A percentile compares a stretch with the other conserved stretches of the same genome.
These are phyloP conservation scores for Cryptosporidium sp. DNA, from an alignment of 169 alveolate genomes.

Conservation along the genomic window DNA sequence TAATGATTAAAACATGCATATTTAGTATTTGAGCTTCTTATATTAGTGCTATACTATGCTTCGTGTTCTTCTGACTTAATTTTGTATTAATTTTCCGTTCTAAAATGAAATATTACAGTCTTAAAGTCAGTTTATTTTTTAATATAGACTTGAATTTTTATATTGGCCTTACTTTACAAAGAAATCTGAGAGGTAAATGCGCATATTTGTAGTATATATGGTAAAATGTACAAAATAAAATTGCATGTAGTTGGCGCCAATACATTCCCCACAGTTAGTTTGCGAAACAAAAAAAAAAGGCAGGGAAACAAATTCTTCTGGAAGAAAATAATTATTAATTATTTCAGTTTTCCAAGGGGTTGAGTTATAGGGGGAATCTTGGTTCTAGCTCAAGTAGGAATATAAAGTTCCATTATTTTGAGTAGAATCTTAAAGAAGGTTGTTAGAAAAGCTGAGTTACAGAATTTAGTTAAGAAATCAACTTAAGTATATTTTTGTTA, in stretches of 20 bases:
- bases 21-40: no score
- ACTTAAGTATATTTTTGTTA: no score
- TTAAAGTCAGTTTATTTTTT: no score
- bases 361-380: not conserved
- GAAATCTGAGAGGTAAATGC: not conserved
- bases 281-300: not conserved
- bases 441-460: not conserved
- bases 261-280: constrained; percentile 4
- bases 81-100: not conserved
- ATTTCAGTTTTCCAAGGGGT: not conserved
- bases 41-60: no score
- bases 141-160: no score
- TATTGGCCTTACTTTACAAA: not conserved
- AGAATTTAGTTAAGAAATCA: not conserved
- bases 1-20: not conserved
- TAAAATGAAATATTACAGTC: no score
- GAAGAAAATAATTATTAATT: not conserved
- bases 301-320: not conserved
- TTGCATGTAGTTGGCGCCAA: constrained; percentile 15
- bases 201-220: not conserved
- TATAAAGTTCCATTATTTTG: not conserved
- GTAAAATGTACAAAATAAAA: not conserved
- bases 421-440: not conserved
- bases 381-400: no score
- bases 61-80: not conserved